Percentiles rank a stretch among this genome's conserved stretches.
These are phyloP conservation scores for Pichia phayaonensis DNA, from an alignment of 805 yeast species.

Conservation along the genomic window DNA sequence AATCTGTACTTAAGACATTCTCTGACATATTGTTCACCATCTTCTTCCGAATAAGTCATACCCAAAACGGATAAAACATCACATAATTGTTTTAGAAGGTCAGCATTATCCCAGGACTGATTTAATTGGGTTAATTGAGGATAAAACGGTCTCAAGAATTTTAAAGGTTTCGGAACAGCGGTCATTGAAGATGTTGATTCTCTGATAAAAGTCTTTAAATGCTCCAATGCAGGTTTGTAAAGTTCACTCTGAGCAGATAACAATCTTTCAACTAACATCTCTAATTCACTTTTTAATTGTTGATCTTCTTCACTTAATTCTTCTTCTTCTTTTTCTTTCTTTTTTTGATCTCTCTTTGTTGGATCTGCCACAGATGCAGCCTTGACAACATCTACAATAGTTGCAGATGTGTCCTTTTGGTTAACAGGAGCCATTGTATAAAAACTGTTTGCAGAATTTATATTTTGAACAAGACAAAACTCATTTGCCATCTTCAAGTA, in stretches of 20 bases:
- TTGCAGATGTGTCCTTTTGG: conserved; percentile 14
- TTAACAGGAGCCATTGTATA: conserved; percentile 19
- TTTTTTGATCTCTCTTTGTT: conserved; percentile 13
- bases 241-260: conserved; percentile 43
- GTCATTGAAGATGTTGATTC: conserved; percentile 98
- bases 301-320: conserved; percentile 92
- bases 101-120: conserved; percentile 50
- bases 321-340: conserved; percentile 42
- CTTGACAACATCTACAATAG: neutral
- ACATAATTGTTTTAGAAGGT: conserved; percentile 50
- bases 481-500: neutral
- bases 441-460: neutral
- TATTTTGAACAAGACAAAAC: neutral
- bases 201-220: conserved; percentile 70
- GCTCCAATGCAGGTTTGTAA: conserved; percentile 55
- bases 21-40: conserved; percentile 40
- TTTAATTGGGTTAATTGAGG: conserved; percentile 58
- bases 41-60: conserved; percentile 85
- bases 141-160: conserved; percentile 85
- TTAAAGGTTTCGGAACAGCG: conserved; percentile 97
- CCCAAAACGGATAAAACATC: conserved; percentile 90
- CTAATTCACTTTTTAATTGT: conserved; percentile 79
- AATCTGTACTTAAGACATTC: conserved; percentile 79
- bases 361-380: conserved; percentile 3
- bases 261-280: conserved; percentile 75